Base-by-base conservation (phyloP, 192 early-diverging fungal species). In the Kickxella alabastrina region DNA sequence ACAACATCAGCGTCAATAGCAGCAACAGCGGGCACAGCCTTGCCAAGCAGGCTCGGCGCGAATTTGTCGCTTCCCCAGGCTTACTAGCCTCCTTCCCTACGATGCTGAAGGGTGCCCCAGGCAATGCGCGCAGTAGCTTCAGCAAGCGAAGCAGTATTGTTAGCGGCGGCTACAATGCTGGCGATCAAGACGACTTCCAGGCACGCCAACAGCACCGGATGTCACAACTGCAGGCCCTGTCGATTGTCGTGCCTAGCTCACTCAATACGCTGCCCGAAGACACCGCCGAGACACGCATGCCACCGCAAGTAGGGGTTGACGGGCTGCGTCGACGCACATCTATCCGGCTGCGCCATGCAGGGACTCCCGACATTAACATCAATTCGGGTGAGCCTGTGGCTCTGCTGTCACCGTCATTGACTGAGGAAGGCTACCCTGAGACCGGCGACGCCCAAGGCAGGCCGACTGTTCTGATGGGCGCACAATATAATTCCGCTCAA, bases 301-400 rank as follows among this genome's bases (percentile, higher is more conserved):
- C 47, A 12, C 44, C 44, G 1, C 12, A 28, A 17, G 25, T 38
- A 38, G 40, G 28, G n/a, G 29, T 19, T 14, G 54, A 54, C 0
- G 70, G 70, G n/a, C 43, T 74, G 59, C 58, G 70, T 10, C 63
- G 55, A 24, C 63, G 70, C 36, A 42, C 60, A 49, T 37, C 63
- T n/a, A 50, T 21, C 17, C 46, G 32, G 24, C 49, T 52, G 44
- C 63, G 55, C 47, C 52, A 67, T n/a, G 25, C 43, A 15, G 62
- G 44, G 4, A 74, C 63, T 7, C 70, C 63, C 1, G 64, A 74
- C 14, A 39, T 73, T 23, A 34, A 29, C 19, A 47, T 61, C n/a
- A 38, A 43, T 21, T 12, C 6, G 6, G 29, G 28, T 17, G 31
- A 32, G 21, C 46, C 35, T 19, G 13, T 24, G 1, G 25, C 46